Base-by-base conservation (phyloP, 2,329 filamentous ascomycete species). In the Colletotrichum limetticola region DNA sequence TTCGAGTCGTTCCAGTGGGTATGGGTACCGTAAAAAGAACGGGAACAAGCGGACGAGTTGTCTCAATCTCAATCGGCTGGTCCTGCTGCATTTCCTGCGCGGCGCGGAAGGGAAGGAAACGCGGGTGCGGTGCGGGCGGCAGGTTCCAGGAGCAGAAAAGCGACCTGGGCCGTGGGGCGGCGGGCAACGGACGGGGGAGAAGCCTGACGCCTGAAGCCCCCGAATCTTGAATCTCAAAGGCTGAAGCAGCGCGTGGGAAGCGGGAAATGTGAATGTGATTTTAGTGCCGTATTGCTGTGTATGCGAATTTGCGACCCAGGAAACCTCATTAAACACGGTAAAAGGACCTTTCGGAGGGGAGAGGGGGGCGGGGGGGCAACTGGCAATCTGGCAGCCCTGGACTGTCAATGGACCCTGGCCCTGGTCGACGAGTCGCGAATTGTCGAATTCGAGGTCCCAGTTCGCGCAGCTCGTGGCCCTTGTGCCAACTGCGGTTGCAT, bases 71-170 rank as follows among this genome's bases (percentile, higher is more conserved):
- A 5, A 28, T 24, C 57, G 57, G 57, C 58, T 61, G 28, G 30
- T 68, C 37, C 61, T 53, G 61, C 32, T 59, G 57, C 63, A 24
- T 11, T 11, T 62, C 46, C n/a, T 57, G 58, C 58, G 64, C 37
- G 64, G 68, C 58, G 35, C 64, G 64, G 64, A 63, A 68, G 69
- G 26, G 24, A 63, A 68, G 69, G 26, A 19, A 62, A 32, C n/a
- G 49, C 69, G 69, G 69, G 69, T 62, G 58, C 37, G 58, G 62
- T 67, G 62, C 68, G 68, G 63, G 68, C 63, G 68, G 68, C 42
- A 22, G 42, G 57, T 66, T 57, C 56, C 56, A 71, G 69, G 68
- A 26, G 64, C 49, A 56, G 49, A 35, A 65, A 22, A 61, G 68
- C 53, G 49, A 63, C 58, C 42, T 49, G 42, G 19, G 42, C 42